Evolutionary conservation across 139 green algal species (phyloP).

Genomic region (Asterochloris erici): DNA sequence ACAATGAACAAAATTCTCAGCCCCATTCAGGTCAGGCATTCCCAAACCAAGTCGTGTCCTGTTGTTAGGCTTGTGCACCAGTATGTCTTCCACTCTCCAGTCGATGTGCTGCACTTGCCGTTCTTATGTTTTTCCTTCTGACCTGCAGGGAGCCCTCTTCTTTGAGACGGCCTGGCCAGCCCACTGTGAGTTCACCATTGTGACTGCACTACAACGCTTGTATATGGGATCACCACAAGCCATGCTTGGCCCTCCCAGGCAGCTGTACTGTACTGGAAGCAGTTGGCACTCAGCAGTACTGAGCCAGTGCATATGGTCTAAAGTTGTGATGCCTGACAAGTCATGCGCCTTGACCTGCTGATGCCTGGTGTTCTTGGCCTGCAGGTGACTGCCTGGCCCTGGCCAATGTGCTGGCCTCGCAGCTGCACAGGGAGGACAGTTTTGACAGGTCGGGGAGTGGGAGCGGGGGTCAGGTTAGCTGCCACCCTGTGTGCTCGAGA

Average conservation of each 20-base stretch:
- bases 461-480: background rate
- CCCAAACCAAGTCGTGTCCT: background rate
- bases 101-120: background rate
- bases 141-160: constrained; percentile 18
- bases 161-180: constrained; percentile 20
- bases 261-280: no score
- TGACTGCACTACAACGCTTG: background rate
- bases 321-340: background rate
- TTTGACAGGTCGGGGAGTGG: constrained; percentile 7
- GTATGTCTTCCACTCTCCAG: background rate
- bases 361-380: background rate
- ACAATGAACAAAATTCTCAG: constrained; percentile 18
- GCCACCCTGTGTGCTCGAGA: no score
- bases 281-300: no score
- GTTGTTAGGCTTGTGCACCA: background rate
- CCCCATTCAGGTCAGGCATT: constrained; percentile 18
- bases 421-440: constrained; percentile 19
- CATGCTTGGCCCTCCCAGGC: no score
- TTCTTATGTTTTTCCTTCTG: background rate
- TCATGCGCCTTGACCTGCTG: background rate
- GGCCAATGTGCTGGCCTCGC: constrained; percentile 20
- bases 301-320: no score
- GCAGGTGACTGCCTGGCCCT: constrained; percentile 21
- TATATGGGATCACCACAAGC: background rate
- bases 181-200: background rate